Conservation (phyloP, 2,329 filamentous ascomycete genomes). For the Curvularia hawaiiensis region DNA sequence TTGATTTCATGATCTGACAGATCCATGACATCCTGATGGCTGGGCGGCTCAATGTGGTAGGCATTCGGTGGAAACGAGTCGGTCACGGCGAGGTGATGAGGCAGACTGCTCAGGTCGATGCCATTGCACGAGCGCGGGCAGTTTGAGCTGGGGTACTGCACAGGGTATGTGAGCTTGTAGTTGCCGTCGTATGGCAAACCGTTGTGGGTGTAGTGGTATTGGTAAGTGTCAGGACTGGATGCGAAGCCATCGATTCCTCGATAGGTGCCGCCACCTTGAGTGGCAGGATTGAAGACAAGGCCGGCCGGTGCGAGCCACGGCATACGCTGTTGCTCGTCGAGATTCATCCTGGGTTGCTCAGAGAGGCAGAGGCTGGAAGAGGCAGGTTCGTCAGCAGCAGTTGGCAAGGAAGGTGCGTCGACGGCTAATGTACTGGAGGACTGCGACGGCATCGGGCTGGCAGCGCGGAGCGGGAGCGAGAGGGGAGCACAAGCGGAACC, state of each 20-base stretch:
- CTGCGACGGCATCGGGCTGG: slow-evolving; percentile 19
- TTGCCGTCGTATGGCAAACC: slow-evolving; percentile 29
- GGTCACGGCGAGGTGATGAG: slow-evolving; percentile 16
- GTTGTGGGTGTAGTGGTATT: slow-evolving; percentile 30
- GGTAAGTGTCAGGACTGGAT: slow-evolving; percentile 11
- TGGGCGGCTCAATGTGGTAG: slow-evolving; percentile 39
- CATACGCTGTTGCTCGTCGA: slow-evolving; percentile 23
- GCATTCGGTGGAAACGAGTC: slow-evolving; percentile 39
- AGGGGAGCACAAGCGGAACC: slow-evolving; percentile 24
- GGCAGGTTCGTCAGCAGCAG: slow-evolving; percentile 18
- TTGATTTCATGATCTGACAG: slow-evolving; percentile 26
- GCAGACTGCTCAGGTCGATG: slow-evolving; percentile 20
- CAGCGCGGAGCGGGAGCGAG: slow-evolving; percentile 22
- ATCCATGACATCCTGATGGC: slow-evolving; percentile 27
- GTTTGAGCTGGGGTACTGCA: slow-evolving; percentile 19
- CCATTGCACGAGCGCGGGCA: slow-evolving; percentile 34
- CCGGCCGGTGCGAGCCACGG: slow-evolving; percentile 30
- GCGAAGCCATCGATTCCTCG: slow-evolving; percentile 17
- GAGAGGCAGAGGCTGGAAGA: slow-evolving; percentile 8
- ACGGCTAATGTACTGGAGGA: slow-evolving; percentile 16
- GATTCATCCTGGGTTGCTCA: slow-evolving; percentile 18
- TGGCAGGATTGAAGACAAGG: slow-evolving; percentile 16
- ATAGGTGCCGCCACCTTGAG: slow-evolving; percentile 20
- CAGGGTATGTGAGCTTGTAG: slow-evolving; percentile 28
- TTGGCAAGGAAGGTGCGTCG: slow-evolving; percentile 20